Percentiles rank a stretch among this genome's conserved stretches.
phyloP scores from a whole-genome alignment of 352 stramenopile species.

The Pythium apleroticum region DNA sequence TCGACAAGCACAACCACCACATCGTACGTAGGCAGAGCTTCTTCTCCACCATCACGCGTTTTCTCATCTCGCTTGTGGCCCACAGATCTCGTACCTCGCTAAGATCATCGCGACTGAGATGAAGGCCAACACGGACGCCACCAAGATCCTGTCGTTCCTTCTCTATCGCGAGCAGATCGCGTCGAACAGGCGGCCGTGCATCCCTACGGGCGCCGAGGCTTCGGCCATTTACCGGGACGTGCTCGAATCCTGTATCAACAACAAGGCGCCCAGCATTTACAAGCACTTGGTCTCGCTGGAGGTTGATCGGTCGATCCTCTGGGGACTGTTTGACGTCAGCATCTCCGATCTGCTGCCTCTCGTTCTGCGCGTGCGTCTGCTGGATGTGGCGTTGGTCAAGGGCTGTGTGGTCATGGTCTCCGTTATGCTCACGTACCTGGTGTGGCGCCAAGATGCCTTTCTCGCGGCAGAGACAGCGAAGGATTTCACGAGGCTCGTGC shows the following conservation, averaged over 20 bases:
- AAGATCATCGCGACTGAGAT: slow-evolving; percentile 42
- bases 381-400: slow-evolving; percentile 50
- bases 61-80: too few relatives aligned
- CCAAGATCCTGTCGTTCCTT: slow-evolving; percentile 48
- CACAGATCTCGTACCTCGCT: slow-evolving; percentile 29
- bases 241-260: slow-evolving; percentile 43
- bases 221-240: slow-evolving; percentile 44
- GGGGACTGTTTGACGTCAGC: slow-evolving; percentile 38
- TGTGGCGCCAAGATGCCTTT: slow-evolving; percentile 36
- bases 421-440: slow-evolving; percentile 40
- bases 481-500: slow-evolving; percentile 29
- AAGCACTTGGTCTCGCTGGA: slow-evolving; percentile 40
- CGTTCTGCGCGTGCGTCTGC: slow-evolving; percentile 39
- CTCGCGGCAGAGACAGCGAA: slow-evolving; percentile 25
- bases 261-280: slow-evolving; percentile 34
- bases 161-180: slow-evolving; percentile 51
- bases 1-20: slow-evolving; percentile 36
- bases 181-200: slow-evolving; percentile 42
- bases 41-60: too few relatives aligned
- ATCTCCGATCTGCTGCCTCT: slow-evolving; percentile 37
- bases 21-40: slow-evolving; percentile 34
- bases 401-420: slow-evolving; percentile 46
- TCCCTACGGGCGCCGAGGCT: slow-evolving; percentile 36
- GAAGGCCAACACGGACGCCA: slow-evolving; percentile 33
- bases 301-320: slow-evolving; percentile 35